Conservation (phyloP, 2,329 filamentous ascomycete genomes). For the Madurella fahalii region DNA sequence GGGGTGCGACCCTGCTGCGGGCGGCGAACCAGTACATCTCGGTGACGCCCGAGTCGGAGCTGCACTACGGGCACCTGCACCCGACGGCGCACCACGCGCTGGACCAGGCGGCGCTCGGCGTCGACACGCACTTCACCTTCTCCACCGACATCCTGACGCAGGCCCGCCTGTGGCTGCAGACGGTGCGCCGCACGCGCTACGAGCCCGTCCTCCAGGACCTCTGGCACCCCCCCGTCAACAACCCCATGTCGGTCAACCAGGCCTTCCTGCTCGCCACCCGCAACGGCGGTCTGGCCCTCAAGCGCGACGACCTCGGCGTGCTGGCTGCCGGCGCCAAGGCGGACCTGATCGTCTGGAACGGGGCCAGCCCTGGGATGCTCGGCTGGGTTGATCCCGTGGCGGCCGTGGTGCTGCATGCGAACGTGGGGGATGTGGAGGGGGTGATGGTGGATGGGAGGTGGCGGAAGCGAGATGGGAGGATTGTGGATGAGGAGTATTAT, state of each 20-base stretch:
- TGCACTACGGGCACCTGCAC: constrained; percentile 55
- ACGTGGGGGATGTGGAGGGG: constrained; percentile 47
- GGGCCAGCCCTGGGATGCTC: constrained; percentile 44
- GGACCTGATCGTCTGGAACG: constrained; percentile 51
- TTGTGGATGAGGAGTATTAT: constrained; percentile 27
- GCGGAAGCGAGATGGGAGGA: constrained; percentile 41
- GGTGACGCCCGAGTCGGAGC: constrained; percentile 56
- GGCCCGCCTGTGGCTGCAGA: constrained; percentile 52
- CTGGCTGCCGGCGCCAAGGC: constrained; percentile 48
- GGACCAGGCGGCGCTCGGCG: constrained; percentile 50
- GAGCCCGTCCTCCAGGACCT: constrained; percentile 34
- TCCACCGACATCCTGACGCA: constrained; percentile 49
- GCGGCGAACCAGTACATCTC: constrained; percentile 50
- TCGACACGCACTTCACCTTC: constrained; percentile 53
- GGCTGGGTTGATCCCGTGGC: constrained; percentile 55
- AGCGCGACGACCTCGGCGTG: constrained; percentile 48
- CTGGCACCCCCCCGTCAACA: constrained; percentile 43
- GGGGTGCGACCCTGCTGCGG: constrained; percentile 41
- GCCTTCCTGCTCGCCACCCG: constrained; percentile 54
- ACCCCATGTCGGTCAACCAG: constrained; percentile 50
- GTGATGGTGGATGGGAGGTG: constrained; percentile 49
- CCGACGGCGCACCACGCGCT: constrained; percentile 39
- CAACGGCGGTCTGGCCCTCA: constrained; percentile 47
- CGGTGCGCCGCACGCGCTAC: constrained; percentile 38
- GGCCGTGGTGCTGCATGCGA: constrained; percentile 52